Evolutionary conservation across 768 basidiomycete species (phyloP), one percentile per base, ranked within the genome.

Genomic region (Tulasnella sp.): DNA sequence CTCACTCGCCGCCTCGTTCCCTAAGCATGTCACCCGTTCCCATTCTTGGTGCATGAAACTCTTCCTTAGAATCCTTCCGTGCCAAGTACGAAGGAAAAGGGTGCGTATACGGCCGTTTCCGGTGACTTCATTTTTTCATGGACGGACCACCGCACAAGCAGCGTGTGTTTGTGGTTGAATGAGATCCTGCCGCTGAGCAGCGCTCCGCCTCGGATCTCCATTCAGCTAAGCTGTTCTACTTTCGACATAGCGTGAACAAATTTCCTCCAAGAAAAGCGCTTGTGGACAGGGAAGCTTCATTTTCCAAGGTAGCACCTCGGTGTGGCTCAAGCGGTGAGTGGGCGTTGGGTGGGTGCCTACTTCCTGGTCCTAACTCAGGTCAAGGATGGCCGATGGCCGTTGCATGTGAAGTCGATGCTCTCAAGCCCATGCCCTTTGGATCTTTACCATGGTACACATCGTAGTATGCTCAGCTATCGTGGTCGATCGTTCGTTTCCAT

Each of bases 1-100:
- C 61, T 67, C 61, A 35, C 61, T 67, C 61, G 61, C 61, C 61
- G 61, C 61, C 61, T 67, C 61, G 61, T 67, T 67, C 61, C 61
- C 61, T 29, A 13, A 15, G 61, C 61, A 35, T 67, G 61, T 23
- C 61, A 67, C 61, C 61, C 61, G 23, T 35, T 67, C 61, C 61
- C 61, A 67, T 67, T 29, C 15, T 67, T 29, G 61, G 29, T 10
- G 5, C 16, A 67, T 29, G 61, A 67, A 67, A 67, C 61, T 35
- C 61, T 67, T 67, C 61, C 61, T 67, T 67, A 29, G 61, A 67
- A 67, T 67, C 61, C 51, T 51, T 51, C 51, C 51, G 51, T 51
- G 51, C 51, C 48, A 48, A 48, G 48, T 18, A 2, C 48, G 16
- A 48, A 48, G 48, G 20, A 48, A 48, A 6, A 48, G 48, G 48